Base-by-base conservation (phyloP, 768 basidiomycete genomes). In the Hemileccinum rubropunctum region DNA sequence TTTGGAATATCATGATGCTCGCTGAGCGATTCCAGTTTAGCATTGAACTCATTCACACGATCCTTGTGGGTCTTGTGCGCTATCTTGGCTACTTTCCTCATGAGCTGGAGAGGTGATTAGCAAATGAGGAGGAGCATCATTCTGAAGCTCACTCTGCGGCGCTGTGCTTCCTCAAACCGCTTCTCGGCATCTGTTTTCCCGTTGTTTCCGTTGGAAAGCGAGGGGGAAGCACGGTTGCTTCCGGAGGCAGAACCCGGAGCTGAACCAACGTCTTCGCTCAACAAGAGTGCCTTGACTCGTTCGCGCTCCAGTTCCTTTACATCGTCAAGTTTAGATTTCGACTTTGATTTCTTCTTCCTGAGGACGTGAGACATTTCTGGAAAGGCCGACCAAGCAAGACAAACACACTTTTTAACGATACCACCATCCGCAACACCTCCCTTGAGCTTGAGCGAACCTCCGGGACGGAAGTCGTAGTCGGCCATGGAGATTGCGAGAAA, bases 1-100 rank as follows among this genome's bases (percentile, higher is more conserved):
- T 95, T 94, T 35, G 92, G 92, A 61, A 94, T 93, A 67, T 95
- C 92, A 68, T 95, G 90, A 77, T 94, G 93, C 73, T 95, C 92
- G 67, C 88, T 90, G 50, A 94, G 78, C 50, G 81, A 73, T 70
- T 95, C 93, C 9, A 97, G 75, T 64, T 94, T 88, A 21, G 79
- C 61, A 63, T 97, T 97, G 61, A 95, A 91, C 61, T 94, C 91
- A 56, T 81, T 83, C 33, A 97, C 93, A 37, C 93, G 85, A 53
- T 97, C 93, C 71, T 97, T 97, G 71, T 97, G 93, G 6, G 89
- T 91, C 73, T 88, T 91, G 60, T 74, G 74, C 0, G 93, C 92
- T 61, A 89, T 62, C 69, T 82, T 89, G 15, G 80, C 77, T 15
- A 95, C 88, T 58, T 81, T 82, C 52, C 83, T 80, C 20, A 79